Conservation (phyloP, 2,329 filamentous ascomycete genomes). For the Sclerotinia borealis region DNA sequence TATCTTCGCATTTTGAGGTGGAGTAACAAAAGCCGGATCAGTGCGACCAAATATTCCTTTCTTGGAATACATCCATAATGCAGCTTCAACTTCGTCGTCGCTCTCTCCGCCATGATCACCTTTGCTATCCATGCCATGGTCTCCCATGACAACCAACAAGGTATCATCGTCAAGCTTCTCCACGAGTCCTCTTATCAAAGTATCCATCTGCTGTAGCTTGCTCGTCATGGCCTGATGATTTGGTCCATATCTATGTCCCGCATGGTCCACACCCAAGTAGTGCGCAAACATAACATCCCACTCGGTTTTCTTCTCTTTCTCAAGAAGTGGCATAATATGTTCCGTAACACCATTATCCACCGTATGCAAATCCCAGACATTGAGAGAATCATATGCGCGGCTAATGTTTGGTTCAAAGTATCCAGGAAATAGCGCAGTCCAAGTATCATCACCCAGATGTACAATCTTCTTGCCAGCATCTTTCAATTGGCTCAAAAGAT, state of each 20-base stretch:
- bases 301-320: constrained; percentile 54
- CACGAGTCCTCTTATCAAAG: constrained; percentile 66
- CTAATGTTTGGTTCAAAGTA: constrained; percentile 87
- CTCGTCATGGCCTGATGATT: constrained; percentile 86
- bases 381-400: constrained; percentile 90
- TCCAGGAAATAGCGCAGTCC: constrained; percentile 88
- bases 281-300: constrained; percentile 98
- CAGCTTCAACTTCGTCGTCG: constrained; percentile 89
- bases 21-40: constrained; percentile 49
- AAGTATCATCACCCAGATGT: constrained; percentile 96
- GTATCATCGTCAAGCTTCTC: constrained; percentile 74
- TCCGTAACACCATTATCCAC: constrained; percentile 93
- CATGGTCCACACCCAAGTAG: constrained; percentile 92
- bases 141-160: constrained; percentile 92
- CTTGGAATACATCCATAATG: constrained; percentile 98
- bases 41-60: constrained; percentile 76
- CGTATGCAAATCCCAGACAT: constrained; percentile 95
- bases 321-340: constrained; percentile 79
- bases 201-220: constrained; percentile 89
- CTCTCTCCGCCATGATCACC: constrained; percentile 98
- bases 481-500: constrained; percentile 58
- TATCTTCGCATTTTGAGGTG: constrained; percentile 67
- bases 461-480: constrained; percentile 70
- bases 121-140: constrained; percentile 97
- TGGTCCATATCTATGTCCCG: constrained; percentile 91